A percentile compares a stretch with the other conserved stretches of the same genome.
These are phyloP conservation scores for Coccinonectria pachysandricola DNA, from an alignment of 2,329 filamentous ascomycete species.

Conservation along the genomic window DNA sequence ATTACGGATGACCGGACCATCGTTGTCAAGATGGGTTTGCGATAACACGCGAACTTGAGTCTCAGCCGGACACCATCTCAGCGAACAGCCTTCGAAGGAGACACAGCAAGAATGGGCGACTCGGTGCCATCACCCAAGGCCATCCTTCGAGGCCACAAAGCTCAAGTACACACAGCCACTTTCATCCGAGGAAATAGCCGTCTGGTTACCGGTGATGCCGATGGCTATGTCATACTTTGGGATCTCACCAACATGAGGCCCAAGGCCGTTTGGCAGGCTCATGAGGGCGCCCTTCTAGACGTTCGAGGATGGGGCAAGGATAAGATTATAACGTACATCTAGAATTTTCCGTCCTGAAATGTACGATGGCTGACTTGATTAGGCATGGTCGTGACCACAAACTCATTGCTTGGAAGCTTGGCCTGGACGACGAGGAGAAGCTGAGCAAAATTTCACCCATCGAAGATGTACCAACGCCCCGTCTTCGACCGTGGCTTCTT, in stretches of 20 bases:
- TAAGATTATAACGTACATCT: conserved; percentile 70
- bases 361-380: background rate
- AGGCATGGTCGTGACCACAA: conserved; percentile 89
- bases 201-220: conserved; percentile 77
- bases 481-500: conserved; percentile 70
- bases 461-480: conserved; percentile 41
- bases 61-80: too few relatives aligned
- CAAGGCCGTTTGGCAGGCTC: conserved; percentile 76
- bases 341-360: background rate
- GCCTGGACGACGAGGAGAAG: conserved; percentile 45
- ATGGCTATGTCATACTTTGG: conserved; percentile 85
- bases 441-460: conserved; percentile 64
- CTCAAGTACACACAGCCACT: conserved; percentile 65
- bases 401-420: conserved; percentile 74
- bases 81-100: too few relatives aligned
- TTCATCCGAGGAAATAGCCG: conserved; percentile 67
- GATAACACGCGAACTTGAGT: too few relatives aligned
- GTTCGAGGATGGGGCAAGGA: conserved; percentile 61
- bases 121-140: conserved; percentile 33
- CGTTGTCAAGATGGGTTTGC: too few relatives aligned
- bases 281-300: conserved; percentile 66
- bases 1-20: too few relatives aligned
- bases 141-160: conserved; percentile 76
- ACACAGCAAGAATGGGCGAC: conserved; percentile 23
- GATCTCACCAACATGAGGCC: conserved; percentile 72